Conservation (phyloP, 192 early-diverging fungal species). For the Umbelopsis isabellina region DNA sequence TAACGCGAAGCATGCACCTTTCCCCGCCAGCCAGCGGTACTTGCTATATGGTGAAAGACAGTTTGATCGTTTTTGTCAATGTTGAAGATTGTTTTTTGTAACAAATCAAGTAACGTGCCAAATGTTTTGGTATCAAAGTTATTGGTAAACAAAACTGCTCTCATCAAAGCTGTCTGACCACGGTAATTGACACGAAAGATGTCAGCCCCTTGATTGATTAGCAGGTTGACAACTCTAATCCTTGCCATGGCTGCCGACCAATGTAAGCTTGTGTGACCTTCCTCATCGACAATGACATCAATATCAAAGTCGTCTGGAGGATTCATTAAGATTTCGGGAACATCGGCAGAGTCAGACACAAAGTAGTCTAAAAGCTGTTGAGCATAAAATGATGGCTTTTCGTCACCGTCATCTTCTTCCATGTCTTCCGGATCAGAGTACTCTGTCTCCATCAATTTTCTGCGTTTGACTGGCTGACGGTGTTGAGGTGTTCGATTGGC, state of each 20-base stretch:
- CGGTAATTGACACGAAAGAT: conserved; percentile 72
- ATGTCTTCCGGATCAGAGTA: background rate
- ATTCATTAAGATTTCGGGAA: conserved; percentile 24
- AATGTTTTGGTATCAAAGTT: conserved; percentile 87
- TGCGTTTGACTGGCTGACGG: conserved; percentile 46
- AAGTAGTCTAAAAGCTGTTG: conserved; percentile 34
- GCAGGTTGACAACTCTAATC: conserved; percentile 69
- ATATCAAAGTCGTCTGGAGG: conserved; percentile 75
- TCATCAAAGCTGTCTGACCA: conserved; percentile 91
- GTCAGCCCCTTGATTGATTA: conserved; percentile 80
- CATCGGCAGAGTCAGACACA: conserved; percentile 23
- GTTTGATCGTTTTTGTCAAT: conserved; percentile 83
- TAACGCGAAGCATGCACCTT: conserved; percentile 78
- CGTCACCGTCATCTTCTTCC: background rate
- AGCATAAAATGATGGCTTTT: conserved; percentile 18
- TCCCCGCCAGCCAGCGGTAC: conserved; percentile 69
- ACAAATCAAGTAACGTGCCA: conserved; percentile 66
- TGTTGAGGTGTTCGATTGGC: background rate
- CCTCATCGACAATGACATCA: conserved; percentile 89
- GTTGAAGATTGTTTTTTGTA: conserved; percentile 75
- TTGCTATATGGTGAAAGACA: conserved; percentile 89
- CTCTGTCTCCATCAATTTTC: conserved; percentile 44
- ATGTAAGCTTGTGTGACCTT: conserved; percentile 92
- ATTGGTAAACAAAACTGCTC: conserved; percentile 88
- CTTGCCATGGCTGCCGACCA: conserved; percentile 94